Evolutionary conservation across 2,329 filamentous ascomycete genomes (phyloP).

Genomic region (Dactylonectria macrodidyma): DNA sequence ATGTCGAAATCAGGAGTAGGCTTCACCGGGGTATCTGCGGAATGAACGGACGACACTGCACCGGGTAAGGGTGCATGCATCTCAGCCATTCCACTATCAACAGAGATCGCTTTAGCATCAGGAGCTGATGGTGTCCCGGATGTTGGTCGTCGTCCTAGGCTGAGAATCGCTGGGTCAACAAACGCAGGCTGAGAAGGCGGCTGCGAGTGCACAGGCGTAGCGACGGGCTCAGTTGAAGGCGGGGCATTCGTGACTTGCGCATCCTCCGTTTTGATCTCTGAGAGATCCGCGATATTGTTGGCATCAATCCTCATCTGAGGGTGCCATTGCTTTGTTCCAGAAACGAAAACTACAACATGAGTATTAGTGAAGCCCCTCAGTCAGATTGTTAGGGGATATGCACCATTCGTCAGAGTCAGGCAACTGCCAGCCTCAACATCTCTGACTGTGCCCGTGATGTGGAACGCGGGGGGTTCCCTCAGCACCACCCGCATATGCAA

Average conservation of each 20-base stretch:
- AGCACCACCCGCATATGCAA: slow-evolving; percentile 83
- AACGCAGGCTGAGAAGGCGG: slow-evolving; percentile 64
- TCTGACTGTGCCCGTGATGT: slow-evolving; percentile 79
- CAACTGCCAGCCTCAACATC: slow-evolving; percentile 77
- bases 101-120: slow-evolving; percentile 26
- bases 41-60: slow-evolving; percentile 27
- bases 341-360: slow-evolving; percentile 54
- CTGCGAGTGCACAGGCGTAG: slow-evolving; percentile 47
- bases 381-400: slow-evolving; percentile 40
- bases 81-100: slow-evolving; percentile 34
- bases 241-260: slow-evolving; percentile 48
- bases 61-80: slow-evolving; percentile 23
- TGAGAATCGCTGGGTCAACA: slow-evolving; percentile 87
- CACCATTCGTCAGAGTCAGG: slow-evolving; percentile 81
- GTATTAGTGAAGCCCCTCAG: slow-evolving; percentile 22
- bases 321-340: slow-evolving; percentile 59
- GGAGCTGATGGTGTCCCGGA: slow-evolving; percentile 47
- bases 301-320: slow-evolving; percentile 63
- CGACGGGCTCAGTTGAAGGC: slow-evolving; percentile 43
- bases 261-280: slow-evolving; percentile 54
- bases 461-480: slow-evolving; percentile 73
- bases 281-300: slow-evolving; percentile 61
- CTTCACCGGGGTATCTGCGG: slow-evolving; percentile 29
- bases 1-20: slow-evolving; percentile 45
- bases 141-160: slow-evolving; percentile 67